Evolutionary conservation across 768 basidiomycete species (phyloP).

Genomic region (Russula sp.): DNA sequence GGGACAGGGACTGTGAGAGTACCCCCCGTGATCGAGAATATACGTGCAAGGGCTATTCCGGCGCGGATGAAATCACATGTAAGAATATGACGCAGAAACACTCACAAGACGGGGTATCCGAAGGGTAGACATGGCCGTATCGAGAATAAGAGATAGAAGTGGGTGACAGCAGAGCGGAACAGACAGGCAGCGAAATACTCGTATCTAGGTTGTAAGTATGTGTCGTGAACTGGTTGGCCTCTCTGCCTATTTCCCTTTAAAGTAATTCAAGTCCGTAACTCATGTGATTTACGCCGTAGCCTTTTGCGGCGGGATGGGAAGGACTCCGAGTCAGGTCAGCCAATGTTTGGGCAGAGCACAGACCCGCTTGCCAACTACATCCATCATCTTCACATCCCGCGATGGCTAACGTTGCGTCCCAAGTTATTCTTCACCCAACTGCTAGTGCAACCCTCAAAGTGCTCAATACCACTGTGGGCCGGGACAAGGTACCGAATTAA

Average conservation of each 20-base stretch:
- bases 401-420: constrained; percentile 50
- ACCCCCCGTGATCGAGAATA: constrained; percentile 1
- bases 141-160: neutral
- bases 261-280: neutral
- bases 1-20: constrained; percentile 12
- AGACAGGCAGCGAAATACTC: neutral
- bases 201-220: neutral
- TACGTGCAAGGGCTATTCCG: constrained; percentile 7
- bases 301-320: neutral
- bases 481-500: constrained; percentile 69
- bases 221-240: neutral
- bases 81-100: constrained; percentile 7
- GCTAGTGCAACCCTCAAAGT: constrained; percentile 73
- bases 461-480: constrained; percentile 72
- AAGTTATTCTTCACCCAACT: constrained; percentile 80
- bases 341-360: too few relatives aligned
- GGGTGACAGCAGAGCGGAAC: neutral
- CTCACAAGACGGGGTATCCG: constrained; percentile 23
- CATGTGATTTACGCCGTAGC: constrained; percentile 13
- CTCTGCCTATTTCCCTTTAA: neutral
- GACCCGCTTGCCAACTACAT: neutral
- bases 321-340: too few relatives aligned
- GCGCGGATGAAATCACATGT: constrained; percentile 31
- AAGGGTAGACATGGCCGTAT: constrained; percentile 28
- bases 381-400: constrained; percentile 1